Conservation (phyloP, 2,329 filamentous ascomycete genomes). For the Pyrenophora teres region DNA sequence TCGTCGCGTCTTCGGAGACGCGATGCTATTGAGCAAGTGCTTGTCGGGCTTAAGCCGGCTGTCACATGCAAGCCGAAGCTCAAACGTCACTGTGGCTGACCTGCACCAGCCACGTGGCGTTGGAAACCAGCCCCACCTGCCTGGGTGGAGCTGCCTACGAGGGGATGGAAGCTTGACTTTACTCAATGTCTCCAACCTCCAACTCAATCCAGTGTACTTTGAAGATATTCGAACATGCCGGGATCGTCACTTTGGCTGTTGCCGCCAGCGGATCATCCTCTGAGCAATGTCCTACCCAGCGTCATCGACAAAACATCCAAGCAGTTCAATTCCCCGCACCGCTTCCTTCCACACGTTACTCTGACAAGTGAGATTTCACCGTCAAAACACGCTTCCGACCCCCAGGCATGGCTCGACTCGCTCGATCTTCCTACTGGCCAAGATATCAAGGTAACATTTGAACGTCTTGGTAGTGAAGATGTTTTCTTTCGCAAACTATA, state of each 20-base stretch:
- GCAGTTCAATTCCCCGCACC: conserved; percentile 43
- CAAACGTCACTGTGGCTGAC: conserved; percentile 10
- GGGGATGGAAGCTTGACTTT: conserved; percentile 3
- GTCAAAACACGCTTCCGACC: conserved; percentile 31
- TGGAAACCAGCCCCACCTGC: conserved; percentile 1
- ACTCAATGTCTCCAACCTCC: neutral
- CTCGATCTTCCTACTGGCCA: conserved; percentile 28
- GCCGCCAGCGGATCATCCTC: conserved; percentile 42
- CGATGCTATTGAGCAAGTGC: conserved; percentile 23
- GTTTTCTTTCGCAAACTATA: conserved; percentile 50
- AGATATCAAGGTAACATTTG: conserved; percentile 35
- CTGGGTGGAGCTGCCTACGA: neutral
- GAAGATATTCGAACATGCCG: conserved; percentile 35
- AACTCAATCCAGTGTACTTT: neutral
- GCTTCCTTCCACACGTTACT: conserved; percentile 51
- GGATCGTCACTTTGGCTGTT: conserved; percentile 53
- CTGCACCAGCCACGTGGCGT: conserved; percentile 16
- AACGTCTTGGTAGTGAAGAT: conserved; percentile 40
- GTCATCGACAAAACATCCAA: conserved; percentile 44
- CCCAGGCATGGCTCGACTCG: conserved; percentile 46
- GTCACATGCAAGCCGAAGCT: conserved; percentile 24
- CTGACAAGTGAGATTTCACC: conserved; percentile 46
- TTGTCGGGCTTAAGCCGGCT: conserved; percentile 13
- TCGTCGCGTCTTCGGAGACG: conserved; percentile 25
- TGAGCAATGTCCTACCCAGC: conserved; percentile 35